These are phyloP conservation scores for Fusarium solani-melongenae DNA, from an alignment of 2,329 filamentous ascomycete genomes.

Conservation along the genomic window DNA sequence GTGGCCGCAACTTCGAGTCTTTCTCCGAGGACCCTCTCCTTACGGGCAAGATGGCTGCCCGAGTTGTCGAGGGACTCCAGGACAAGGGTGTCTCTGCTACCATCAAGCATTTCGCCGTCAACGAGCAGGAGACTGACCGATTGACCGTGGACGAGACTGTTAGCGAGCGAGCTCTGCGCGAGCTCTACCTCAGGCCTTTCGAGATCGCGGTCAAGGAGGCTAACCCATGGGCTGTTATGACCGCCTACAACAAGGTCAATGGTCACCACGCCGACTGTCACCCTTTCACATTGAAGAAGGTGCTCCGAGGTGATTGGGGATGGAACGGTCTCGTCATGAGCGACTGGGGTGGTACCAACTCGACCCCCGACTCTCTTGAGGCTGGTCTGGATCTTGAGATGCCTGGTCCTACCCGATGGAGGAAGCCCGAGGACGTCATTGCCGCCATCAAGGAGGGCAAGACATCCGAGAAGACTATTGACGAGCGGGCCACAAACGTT, in stretches of 20 bases:
- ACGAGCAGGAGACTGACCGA: slow-evolving; percentile 50
- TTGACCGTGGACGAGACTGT: slow-evolving; percentile 44
- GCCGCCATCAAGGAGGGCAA: slow-evolving; percentile 47
- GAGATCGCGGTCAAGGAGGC: slow-evolving; percentile 54
- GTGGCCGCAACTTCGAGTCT: slow-evolving; percentile 44
- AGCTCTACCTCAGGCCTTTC: slow-evolving; percentile 52
- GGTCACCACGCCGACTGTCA: slow-evolving; percentile 49
- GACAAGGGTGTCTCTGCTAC: slow-evolving; percentile 53
- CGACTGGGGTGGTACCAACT: slow-evolving; percentile 54
- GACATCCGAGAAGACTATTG: slow-evolving; percentile 43
- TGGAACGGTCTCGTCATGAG: slow-evolving; percentile 51
- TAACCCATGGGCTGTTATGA: slow-evolving; percentile 53
- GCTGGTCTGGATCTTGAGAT: slow-evolving; percentile 50
- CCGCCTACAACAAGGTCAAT: slow-evolving; percentile 53
- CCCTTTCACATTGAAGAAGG: slow-evolving; percentile 42
- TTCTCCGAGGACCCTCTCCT: slow-evolving; percentile 43
- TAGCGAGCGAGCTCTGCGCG: slow-evolving; percentile 39
- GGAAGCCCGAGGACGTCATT: slow-evolving; percentile 43
- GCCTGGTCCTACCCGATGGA: slow-evolving; percentile 50
- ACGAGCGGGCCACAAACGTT: slow-evolving; percentile 45
- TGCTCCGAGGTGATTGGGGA: slow-evolving; percentile 58
- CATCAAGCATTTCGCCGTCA: slow-evolving; percentile 59
- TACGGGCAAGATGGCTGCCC: slow-evolving; percentile 43
- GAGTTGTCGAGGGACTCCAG: slow-evolving; percentile 53
- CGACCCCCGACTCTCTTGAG: slow-evolving; percentile 48